Base-by-base conservation (phyloP, 805 yeast genomes). In the Komagataella populi region DNA sequence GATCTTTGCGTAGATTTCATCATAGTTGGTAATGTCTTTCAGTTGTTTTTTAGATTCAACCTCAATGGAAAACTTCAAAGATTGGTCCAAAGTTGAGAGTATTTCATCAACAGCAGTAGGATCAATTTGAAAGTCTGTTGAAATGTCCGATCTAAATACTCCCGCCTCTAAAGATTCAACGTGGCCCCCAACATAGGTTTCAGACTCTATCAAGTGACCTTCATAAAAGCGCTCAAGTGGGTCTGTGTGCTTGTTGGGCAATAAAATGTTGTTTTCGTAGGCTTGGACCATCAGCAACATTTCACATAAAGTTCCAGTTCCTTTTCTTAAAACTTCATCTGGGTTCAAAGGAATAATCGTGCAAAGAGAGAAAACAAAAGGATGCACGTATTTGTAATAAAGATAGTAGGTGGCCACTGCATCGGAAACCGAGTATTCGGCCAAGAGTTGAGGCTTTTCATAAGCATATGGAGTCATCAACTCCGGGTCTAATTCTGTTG, bases 81-180 rank as follows among this genome's bases (percentile, higher is more conserved):
- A 88, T 48, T 76, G 73, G 47, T 83, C 86, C 47, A 95, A 70
- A 58, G 89, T 91, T 0, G 63, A 72, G 6, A 90, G 53, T 44
- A 93, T 73, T 59, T 86, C 93, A 56, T 89, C 95, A 44, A 93
- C 73, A 1, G 89, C 95, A 0, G 81, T 70, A 0, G 96, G 81
- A 60, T 89, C 96, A 45, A 95, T 72, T 36, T 74, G 77, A 68
- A 95, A 93, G 45, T 84, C 78, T 48, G 75, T 78, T 2, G 81
- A 76, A 39, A 93, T 72, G 62, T 93, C 99, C 49, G 95, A 84
- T 58, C 99, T 71, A 62, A 95, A 93, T 1, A 93, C 99, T 51
- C 99, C 99, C 7, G 99, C 96, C 65, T 95, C 99, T 51, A 95
- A 69, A 6, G 96, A 87, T 66, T 95, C 98, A 20, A 93, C 99